Percentiles rank a stretch among this genome's conserved stretches.
phyloP scores from a whole-genome alignment of 805 yeast genomes.

The Phaffomyces antillensis region DNA sequence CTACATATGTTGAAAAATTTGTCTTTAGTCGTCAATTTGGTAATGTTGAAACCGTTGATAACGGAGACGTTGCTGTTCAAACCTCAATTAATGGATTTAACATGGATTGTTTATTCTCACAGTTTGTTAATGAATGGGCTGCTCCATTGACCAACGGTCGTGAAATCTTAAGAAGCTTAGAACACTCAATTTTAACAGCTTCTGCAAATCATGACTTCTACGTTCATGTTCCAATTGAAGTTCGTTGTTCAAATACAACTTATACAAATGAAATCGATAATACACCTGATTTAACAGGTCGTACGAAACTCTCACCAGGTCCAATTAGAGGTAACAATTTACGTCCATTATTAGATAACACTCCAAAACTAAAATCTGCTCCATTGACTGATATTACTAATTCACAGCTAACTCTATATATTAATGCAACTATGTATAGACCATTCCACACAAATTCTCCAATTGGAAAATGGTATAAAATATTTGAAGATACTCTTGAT shows the following conservation, averaged over 20 bases:
- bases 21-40: slow-evolving; percentile 85
- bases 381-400: slow-evolving; percentile 43
- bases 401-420: slow-evolving; percentile 73
- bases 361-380: slow-evolving; percentile 60
- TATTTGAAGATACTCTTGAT: slow-evolving; percentile 73
- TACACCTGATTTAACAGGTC: slow-evolving; percentile 40
- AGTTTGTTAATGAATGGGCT: slow-evolving; percentile 97
- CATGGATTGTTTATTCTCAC: slow-evolving; percentile 93
- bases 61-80: slow-evolving; percentile 62
- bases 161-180: slow-evolving; percentile 58
- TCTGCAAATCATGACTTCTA: slow-evolving; percentile 54
- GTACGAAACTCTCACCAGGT: slow-evolving; percentile 55
- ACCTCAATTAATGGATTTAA: slow-evolving; percentile 81
- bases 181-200: slow-evolving; percentile 55
- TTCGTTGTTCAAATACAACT: slow-evolving; percentile 86
- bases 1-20: slow-evolving; percentile 81
- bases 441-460: slow-evolving; percentile 79
- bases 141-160: slow-evolving; percentile 78
- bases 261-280: slow-evolving; percentile 21
- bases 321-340: slow-evolving; percentile 79
- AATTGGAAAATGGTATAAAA: slow-evolving; percentile 70
- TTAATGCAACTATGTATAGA: slow-evolving; percentile 93
- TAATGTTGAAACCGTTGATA: slow-evolving; percentile 52
- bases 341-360: slow-evolving; percentile 74
- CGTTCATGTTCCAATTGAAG: slow-evolving; percentile 94